Evolutionary conservation across 345 rosid species (phyloP).

Genomic region (Populus ilicifolia): DNA sequence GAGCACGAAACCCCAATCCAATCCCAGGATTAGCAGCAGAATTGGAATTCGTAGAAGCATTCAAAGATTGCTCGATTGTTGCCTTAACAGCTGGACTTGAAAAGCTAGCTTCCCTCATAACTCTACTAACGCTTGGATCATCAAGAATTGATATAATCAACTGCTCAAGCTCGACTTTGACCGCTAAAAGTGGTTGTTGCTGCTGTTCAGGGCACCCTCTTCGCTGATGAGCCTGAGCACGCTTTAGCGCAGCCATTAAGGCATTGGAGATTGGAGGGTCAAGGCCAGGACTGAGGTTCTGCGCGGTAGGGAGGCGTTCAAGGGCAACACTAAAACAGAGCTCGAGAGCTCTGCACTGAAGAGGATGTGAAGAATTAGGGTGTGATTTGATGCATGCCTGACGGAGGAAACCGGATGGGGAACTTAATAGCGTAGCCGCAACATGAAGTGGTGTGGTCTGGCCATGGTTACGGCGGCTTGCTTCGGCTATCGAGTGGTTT

Average conservation of each 20-base stretch:
- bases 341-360: conserved; percentile 99
- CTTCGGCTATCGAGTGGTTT: conserved; percentile 86
- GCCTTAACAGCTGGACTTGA: conserved; percentile 94
- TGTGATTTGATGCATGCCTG: conserved; percentile 98
- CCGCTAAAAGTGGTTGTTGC: conserved; percentile 91
- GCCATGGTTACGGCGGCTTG: conserved; percentile 81
- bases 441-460: conserved; percentile 97
- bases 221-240: conserved; percentile 98
- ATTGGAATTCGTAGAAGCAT: conserved; percentile 17
- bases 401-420: conserved; percentile 84
- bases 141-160: conserved; percentile 91
- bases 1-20: conserved; percentile 65
- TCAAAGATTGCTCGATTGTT: conserved; percentile 80
- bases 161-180: conserved; percentile 96
- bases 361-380: conserved; percentile 94
- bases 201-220: conserved; percentile 99
- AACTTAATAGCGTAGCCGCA: conserved; percentile 77
- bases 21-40: conserved; percentile 33
- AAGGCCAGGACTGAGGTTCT: conserved; percentile 36
- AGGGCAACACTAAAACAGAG: conserved; percentile 99
- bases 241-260: conserved; percentile 90
- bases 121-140: conserved; percentile 95
- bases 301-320: conserved; percentile 77
- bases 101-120: conserved; percentile 98
- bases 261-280: conserved; percentile 97